phyloP scores from a whole-genome alignment of 192 early-diverging fungal species.

The Chytriomyces sp. region DNA sequence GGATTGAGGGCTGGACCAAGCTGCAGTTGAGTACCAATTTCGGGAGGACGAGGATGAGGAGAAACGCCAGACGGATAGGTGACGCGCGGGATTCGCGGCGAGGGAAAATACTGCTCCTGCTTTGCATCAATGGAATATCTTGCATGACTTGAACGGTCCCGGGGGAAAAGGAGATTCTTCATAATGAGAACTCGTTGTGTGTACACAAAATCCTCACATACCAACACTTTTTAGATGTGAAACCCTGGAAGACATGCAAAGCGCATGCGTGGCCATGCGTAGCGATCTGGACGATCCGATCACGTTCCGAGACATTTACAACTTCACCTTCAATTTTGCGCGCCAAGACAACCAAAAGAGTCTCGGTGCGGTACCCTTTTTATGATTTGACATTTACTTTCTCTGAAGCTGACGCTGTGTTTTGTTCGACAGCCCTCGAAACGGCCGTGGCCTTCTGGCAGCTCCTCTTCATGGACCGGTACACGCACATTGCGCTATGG shows the following conservation, averaged over 20 bases:
- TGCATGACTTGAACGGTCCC: no score
- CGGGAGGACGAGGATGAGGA: no score
- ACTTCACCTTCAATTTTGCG: conserved; percentile 79
- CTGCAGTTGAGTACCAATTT: conserved; percentile 50
- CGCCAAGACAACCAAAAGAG: conserved; percentile 71
- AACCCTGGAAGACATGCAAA: conserved; percentile 66
- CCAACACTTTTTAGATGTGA: conserved; percentile 47
- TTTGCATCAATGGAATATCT: no score
- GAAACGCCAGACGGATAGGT: no score
- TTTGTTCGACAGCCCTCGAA: conserved; percentile 57
- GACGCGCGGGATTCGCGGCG: no score
- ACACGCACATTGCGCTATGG: conserved; percentile 69
- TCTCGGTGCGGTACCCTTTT: conserved; percentile 52
- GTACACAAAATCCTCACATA: no score
- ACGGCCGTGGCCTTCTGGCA: conserved; percentile 76
- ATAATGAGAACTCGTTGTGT: no score
- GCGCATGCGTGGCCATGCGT: conserved; percentile 48
- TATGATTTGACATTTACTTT: background rate
- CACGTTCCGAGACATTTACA: conserved; percentile 71
- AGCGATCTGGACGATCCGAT: conserved; percentile 56
- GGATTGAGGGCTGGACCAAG: conserved; percentile 72
- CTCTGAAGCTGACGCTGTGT: background rate
- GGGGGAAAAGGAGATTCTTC: no score
- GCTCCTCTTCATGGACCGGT: conserved; percentile 63
- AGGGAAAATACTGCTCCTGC: no score